A percentile compares a stretch with the other conserved stretches of the same genome.
These are phyloP conservation scores for Rhinocladiella mackenziei DNA, from an alignment of 2,329 filamentous ascomycete species.

Conservation along the genomic window DNA sequence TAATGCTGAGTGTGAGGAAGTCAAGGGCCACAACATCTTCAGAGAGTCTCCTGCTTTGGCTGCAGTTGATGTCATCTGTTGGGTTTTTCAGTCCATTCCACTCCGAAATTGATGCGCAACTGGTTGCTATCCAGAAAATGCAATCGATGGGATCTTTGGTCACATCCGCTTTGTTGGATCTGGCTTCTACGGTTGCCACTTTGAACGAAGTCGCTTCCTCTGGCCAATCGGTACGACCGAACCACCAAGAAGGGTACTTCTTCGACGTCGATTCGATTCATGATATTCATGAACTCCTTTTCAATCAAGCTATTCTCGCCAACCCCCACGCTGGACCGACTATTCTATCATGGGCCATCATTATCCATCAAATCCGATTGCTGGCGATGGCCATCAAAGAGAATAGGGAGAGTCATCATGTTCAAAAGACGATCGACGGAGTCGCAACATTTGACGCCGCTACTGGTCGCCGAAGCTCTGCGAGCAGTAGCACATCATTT, in stretches of 20 bases:
- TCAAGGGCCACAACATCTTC: slow-evolving; percentile 38
- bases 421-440: slow-evolving; percentile 40
- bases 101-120: slow-evolving; percentile 17
- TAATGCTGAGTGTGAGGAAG: slow-evolving; percentile 12
- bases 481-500: slow-evolving; percentile 29
- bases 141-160: slow-evolving; percentile 15
- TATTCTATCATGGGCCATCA: slow-evolving; percentile 75
- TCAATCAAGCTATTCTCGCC: slow-evolving; percentile 54
- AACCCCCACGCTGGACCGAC: slow-evolving; percentile 66
- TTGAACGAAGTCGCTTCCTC: slow-evolving; percentile 15
- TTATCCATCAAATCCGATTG: slow-evolving; percentile 66
- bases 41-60: slow-evolving; percentile 65
- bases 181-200: slow-evolving; percentile 15
- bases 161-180: slow-evolving; percentile 17
- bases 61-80: slow-evolving; percentile 58
- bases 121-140: slow-evolving; percentile 16
- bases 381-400: slow-evolving; percentile 61
- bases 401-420: slow-evolving; percentile 42
- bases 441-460: slow-evolving; percentile 34
- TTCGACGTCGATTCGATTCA: slow-evolving; percentile 66
- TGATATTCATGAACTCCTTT: slow-evolving; percentile 68
- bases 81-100: slow-evolving; percentile 21
- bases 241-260: slow-evolving; percentile 38
- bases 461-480: slow-evolving; percentile 29
- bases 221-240: slow-evolving; percentile 8